phyloP scores from a whole-genome alignment of 768 basidiomycete species.

The Pulveroboletus frians region DNA sequence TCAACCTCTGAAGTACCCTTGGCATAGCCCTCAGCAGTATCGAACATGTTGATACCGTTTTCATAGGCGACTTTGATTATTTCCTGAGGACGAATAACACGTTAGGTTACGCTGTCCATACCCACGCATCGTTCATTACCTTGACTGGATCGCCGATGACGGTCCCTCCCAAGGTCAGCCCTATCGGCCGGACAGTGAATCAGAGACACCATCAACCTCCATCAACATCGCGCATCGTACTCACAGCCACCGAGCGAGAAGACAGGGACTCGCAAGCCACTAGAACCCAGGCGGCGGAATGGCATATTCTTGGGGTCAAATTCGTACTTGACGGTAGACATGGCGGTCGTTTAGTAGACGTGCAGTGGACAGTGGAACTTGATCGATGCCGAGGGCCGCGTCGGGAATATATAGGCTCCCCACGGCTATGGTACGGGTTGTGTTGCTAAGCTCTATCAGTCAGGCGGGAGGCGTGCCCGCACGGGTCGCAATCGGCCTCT shows the following conservation, averaged over 20 bases:
- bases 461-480: not conserved
- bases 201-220: not conserved
- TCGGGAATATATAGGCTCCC: conserved; percentile 14
- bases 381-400: not conserved
- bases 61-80: conserved; percentile 53
- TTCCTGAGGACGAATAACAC: conserved; percentile 29
- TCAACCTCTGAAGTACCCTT: conserved; percentile 49
- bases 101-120: not conserved
- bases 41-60: conserved; percentile 47
- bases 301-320: conserved; percentile 37
- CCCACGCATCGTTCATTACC: conserved; percentile 16
- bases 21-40: conserved; percentile 43
- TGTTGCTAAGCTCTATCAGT: conserved; percentile 15
- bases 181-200: conserved; percentile 12
- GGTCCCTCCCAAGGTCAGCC: conserved; percentile 45
- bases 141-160: conserved; percentile 51
- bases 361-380: not conserved
- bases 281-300: conserved; percentile 40
- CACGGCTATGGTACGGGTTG: no score
- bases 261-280: conserved; percentile 45
- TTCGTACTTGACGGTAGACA: conserved; percentile 28
- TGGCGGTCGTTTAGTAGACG: conserved; percentile 1
- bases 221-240: not conserved
- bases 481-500: not conserved
- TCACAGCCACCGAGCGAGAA: conserved; percentile 50